phyloP scores from a whole-genome alignment of 495 filamentous ascomycete species.

The Niebla homalea region DNA sequence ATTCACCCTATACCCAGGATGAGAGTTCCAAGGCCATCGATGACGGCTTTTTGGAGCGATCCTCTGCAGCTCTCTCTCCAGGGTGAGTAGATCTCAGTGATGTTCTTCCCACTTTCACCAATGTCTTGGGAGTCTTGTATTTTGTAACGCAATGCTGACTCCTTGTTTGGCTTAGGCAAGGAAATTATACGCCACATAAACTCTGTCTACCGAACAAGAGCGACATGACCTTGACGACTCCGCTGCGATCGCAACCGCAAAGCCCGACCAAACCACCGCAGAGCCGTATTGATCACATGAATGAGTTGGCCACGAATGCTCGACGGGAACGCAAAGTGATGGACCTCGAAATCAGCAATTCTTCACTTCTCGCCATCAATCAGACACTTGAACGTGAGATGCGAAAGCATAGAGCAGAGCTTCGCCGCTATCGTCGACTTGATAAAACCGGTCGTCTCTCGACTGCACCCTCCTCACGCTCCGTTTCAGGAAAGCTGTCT shows the following conservation, averaged over 20 bases:
- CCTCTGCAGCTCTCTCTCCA: background rate
- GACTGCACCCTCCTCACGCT: slow-evolving; percentile 30
- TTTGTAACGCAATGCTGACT: background rate
- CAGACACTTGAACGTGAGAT: slow-evolving; percentile 81
- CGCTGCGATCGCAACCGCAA: slow-evolving; percentile 20
- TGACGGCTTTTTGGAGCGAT: background rate
- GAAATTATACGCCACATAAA: slow-evolving; percentile 14
- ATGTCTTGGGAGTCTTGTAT: too few species aligned
- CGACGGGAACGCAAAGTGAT: slow-evolving; percentile 87
- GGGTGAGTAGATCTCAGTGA: background rate
- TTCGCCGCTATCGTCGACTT: slow-evolving; percentile 70
- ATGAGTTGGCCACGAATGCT: slow-evolving; percentile 66
- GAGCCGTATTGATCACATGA: slow-evolving; percentile 35
- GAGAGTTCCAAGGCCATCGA: background rate
- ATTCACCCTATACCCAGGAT: background rate
- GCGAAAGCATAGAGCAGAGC: slow-evolving; percentile 76
- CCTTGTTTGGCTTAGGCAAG: background rate
- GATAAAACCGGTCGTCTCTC: slow-evolving; percentile 65
- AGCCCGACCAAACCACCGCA: slow-evolving; percentile 31
- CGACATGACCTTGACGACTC: background rate
- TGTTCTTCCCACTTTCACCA: too few species aligned
- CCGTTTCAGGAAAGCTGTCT: slow-evolving; percentile 25
- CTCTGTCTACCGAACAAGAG: slow-evolving; percentile 23
- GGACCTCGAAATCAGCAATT: slow-evolving; percentile 96
- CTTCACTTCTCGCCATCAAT: slow-evolving; percentile 93